Percentiles rank a stretch among this genome's conserved stretches.
phyloP scores from a whole-genome alignment of 106 monocot species.

The Hemerocallis citrina region DNA sequence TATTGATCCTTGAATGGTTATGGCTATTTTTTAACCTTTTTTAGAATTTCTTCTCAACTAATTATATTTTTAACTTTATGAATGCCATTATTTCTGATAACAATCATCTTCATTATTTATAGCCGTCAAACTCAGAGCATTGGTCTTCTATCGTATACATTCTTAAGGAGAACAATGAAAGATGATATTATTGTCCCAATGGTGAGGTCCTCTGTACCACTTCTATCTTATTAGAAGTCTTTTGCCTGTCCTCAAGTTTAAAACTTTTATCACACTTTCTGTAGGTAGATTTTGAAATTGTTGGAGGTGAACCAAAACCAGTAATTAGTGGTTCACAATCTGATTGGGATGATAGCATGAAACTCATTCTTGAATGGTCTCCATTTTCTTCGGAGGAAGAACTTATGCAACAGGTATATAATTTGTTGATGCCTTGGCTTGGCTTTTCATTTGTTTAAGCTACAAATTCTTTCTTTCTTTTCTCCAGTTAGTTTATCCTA shows the following conservation, averaged over 20 bases:
- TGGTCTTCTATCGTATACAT: slow-evolving; percentile 93
- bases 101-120: neutral
- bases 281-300: slow-evolving; percentile 68
- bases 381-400: slow-evolving; percentile 66
- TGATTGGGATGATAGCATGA: slow-evolving; percentile 70
- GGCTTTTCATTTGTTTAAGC: neutral
- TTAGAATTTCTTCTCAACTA: too few species aligned
- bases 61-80: too few species aligned
- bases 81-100: neutral
- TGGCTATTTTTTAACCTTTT: too few species aligned
- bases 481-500: neutral
- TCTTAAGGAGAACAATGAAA: slow-evolving; percentile 69
- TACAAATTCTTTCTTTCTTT: neutral
- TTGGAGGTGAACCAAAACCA: slow-evolving; percentile 26
- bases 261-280: slow-evolving; percentile 6
- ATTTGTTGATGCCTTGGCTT: neutral
- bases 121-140: slow-evolving; percentile 61
- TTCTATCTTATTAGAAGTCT: neutral
- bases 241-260: neutral
- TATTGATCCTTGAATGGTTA: too few species aligned
- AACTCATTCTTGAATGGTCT: slow-evolving; percentile 80
- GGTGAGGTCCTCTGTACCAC: slow-evolving; percentile 26
- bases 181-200: slow-evolving; percentile 93
- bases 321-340: slow-evolving; percentile 36
- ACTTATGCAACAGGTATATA: slow-evolving; percentile 52